A percentile compares a stretch with the other conserved stretches of the same genome.
Evolutionary conservation across 768 basidiomycete species (phyloP).

Genomic region (Russula sp.): DNA sequence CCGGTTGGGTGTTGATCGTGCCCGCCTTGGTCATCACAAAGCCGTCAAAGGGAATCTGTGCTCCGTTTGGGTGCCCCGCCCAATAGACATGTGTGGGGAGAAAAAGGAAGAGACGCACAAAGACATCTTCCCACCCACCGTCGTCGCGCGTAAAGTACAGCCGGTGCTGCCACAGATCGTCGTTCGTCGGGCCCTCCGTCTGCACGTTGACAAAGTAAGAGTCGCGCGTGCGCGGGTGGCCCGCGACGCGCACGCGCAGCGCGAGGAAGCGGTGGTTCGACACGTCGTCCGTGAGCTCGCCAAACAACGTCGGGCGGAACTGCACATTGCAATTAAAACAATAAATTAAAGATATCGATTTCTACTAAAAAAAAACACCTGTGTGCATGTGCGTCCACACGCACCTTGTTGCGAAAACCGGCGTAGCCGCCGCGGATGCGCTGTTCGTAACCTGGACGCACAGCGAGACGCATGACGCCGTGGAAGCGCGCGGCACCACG

Average conservation of each 20-base stretch:
- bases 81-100: not conserved
- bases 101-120: constrained; percentile 44
- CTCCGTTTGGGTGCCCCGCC: not conserved
- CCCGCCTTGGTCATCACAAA: constrained; percentile 74
- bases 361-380: not conserved
- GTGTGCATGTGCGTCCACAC: constrained; percentile 8
- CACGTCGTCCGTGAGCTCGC: constrained; percentile 79
- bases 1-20: constrained; percentile 60
- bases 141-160: constrained; percentile 68
- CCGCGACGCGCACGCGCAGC: constrained; percentile 70
- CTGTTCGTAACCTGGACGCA: constrained; percentile 59
- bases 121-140: constrained; percentile 75
- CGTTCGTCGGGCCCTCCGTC: constrained; percentile 73
- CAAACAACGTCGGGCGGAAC: constrained; percentile 80
- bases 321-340: constrained; percentile 26
- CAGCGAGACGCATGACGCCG: constrained; percentile 70
- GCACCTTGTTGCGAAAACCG: constrained; percentile 81
- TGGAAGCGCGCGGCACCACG: constrained; percentile 60
- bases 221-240: constrained; percentile 67
- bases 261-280: constrained; percentile 76
- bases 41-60: constrained; percentile 72
- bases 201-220: constrained; percentile 95
- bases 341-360: too few relatives aligned
- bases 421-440: constrained; percentile 83
- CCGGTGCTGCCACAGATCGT: constrained; percentile 93